Evolutionary conservation across 768 basidiomycete species (phyloP).

Genomic region (Boletus pseudo-olivaceus): DNA sequence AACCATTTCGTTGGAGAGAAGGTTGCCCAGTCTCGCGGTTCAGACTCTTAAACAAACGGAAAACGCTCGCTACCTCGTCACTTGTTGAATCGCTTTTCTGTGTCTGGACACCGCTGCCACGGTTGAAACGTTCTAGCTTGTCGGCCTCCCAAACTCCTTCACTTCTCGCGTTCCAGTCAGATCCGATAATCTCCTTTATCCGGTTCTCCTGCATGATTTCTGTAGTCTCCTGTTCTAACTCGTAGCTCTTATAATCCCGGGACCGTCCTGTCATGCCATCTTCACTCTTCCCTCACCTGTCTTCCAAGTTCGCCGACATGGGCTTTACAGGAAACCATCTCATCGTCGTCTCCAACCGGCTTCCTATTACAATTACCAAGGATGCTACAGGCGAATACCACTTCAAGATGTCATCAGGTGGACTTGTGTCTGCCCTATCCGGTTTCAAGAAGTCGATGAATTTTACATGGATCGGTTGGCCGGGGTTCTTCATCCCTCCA

Average conservation of each 20-base stretch:
- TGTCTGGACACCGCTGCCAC: neutral
- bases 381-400: constrained; percentile 91
- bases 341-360: constrained; percentile 93
- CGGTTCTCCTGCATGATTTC: constrained; percentile 24
- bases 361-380: constrained; percentile 94
- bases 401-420: constrained; percentile 99
- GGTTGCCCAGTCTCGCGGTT: neutral
- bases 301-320: constrained; percentile 38
- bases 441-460: constrained; percentile 98
- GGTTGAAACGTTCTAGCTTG: neutral
- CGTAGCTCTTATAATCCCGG: constrained; percentile 29
- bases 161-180: constrained; percentile 2
- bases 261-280: constrained; percentile 18
- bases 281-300: constrained; percentile 24
- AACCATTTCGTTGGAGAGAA: neutral
- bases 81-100: neutral
- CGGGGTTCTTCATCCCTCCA: constrained; percentile 88
- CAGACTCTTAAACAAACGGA: neutral
- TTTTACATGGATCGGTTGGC: constrained; percentile 98
- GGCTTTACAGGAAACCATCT: constrained; percentile 59
- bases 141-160: neutral
- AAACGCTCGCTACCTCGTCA: neutral
- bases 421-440: constrained; percentile 93
- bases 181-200: constrained; percentile 36
- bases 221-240: constrained; percentile 9